These are phyloP conservation scores for Xylariales sp. DNA, from an alignment of 2,329 filamentous ascomycete species.

Conservation along the genomic window DNA sequence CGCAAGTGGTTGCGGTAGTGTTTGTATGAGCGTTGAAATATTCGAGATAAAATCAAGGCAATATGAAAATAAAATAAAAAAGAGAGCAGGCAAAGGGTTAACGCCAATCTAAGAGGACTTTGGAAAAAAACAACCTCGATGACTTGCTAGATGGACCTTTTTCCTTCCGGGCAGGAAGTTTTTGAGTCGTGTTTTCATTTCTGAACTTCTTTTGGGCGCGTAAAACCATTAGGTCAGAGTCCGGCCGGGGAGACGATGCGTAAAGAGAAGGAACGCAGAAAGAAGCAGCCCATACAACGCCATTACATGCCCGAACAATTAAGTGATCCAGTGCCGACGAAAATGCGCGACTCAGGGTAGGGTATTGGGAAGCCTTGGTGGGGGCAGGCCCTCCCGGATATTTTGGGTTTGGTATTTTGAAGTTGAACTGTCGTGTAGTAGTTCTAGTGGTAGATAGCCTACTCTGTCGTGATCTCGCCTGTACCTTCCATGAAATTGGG, in stretches of 20 bases:
- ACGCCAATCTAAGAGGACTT: slow-evolving; percentile 1
- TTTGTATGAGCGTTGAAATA: background rate
- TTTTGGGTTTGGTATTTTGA: no score
- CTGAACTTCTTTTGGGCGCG: slow-evolving; percentile 3
- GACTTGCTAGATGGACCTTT: no score
- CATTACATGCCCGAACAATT: slow-evolving; percentile 23
- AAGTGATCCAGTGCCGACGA: slow-evolving; percentile 1
- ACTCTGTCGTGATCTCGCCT: slow-evolving; percentile 56
- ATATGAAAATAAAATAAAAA: background rate
- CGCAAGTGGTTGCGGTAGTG: no score
- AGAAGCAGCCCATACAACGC: slow-evolving; percentile 26
- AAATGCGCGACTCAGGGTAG: background rate
- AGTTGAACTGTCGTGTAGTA: no score
- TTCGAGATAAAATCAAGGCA: background rate
- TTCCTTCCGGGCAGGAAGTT: no score
- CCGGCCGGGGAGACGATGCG: slow-evolving; percentile 1
- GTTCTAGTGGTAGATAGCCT: slow-evolving; percentile 15
- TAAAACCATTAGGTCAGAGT: slow-evolving; percentile 1
- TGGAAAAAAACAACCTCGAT: slow-evolving; percentile 1
- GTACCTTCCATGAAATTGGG: slow-evolving; percentile 49
- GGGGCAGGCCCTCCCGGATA: no score
- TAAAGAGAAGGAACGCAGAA: slow-evolving; percentile 4
- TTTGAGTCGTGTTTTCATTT: slow-evolving; percentile 9
- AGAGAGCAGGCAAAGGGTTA: background rate
- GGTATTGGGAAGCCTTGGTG: no score